phyloP scores from a whole-genome alignment of 345 rosid species.

The Leavenworthia alabamica region DNA sequence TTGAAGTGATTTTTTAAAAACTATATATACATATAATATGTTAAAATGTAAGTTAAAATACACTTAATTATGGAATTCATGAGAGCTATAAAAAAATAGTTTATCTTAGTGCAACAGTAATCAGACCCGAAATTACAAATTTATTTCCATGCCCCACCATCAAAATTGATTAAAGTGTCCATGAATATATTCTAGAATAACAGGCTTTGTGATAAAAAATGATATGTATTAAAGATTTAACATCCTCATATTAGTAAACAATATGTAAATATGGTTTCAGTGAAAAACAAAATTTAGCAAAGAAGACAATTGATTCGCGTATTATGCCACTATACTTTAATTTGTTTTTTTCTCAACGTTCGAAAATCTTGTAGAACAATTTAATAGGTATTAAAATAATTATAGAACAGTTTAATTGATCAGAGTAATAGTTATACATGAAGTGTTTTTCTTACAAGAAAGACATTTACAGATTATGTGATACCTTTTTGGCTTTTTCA shows the following conservation, averaged over 20 bases:
- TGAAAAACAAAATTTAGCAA: too few relatives aligned
- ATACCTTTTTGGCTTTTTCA: neutral
- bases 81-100: neutral
- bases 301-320: neutral
- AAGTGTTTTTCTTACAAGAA: too few relatives aligned
- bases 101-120: too few relatives aligned
- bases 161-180: too few relatives aligned
- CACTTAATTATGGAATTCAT: neutral
- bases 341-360: conserved; percentile 12
- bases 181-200: too few relatives aligned
- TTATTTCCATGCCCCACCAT: neutral
- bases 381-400: neutral
- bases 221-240: neutral
- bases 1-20: too few relatives aligned
- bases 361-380: neutral
- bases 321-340: neutral
- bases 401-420: neutral
- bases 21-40: too few relatives aligned
- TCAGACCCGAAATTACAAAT: too few relatives aligned
- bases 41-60: neutral
- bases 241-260: too few relatives aligned
- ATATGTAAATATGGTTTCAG: too few relatives aligned
- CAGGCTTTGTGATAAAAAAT: neutral
- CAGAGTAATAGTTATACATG: neutral
- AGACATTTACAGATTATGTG: neutral